A percentile compares a stretch with the other conserved stretches of the same genome.
phyloP scores from a whole-genome alignment of 345 rosid genomes.

The Mangifera indica region DNA sequence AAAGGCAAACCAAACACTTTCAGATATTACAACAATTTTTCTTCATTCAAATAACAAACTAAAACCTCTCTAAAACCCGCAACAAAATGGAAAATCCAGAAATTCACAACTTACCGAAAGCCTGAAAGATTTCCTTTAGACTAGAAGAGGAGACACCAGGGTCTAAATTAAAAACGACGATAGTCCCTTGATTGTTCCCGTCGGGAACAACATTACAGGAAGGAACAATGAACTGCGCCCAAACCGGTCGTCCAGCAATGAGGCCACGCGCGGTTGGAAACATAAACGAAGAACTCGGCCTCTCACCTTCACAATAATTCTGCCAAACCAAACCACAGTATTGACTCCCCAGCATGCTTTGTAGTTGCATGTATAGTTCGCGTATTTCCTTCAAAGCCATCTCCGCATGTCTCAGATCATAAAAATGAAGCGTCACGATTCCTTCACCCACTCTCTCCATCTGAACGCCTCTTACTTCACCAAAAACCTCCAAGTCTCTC shows the following conservation, averaged over 20 bases:
- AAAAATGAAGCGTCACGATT: conserved; percentile 80
- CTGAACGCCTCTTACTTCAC: conserved; percentile 80
- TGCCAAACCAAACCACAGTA: conserved; percentile 5
- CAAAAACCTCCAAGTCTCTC: conserved; percentile 72
- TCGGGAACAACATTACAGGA: conserved; percentile 51
- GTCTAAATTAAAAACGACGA: conserved; percentile 78
- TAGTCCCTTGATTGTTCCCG: conserved; percentile 84
- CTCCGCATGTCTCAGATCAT: conserved; percentile 70
- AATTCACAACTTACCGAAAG: conserved; percentile 47
- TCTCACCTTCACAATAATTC: conserved; percentile 3
- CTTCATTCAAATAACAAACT: background rate
- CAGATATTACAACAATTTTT: conserved; percentile 2
- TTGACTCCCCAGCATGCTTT: conserved; percentile 33
- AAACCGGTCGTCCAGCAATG: conserved; percentile 48
- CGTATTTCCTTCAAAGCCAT: conserved; percentile 56
- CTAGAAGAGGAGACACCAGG: conserved; percentile 50
- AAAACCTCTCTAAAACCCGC: conserved; percentile 12
- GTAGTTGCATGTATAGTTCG: conserved; percentile 65
- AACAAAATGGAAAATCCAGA: background rate
- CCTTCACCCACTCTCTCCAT: conserved; percentile 82
- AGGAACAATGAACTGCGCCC: conserved; percentile 77
- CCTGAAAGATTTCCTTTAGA: conserved; percentile 58
- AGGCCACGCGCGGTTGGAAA: conserved; percentile 45
- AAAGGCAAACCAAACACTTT: conserved; percentile 14
- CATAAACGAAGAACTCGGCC: conserved; percentile 12